A percentile compares a stretch with the other conserved stretches of the same genome.
Conservation (phyloP, 257 asterid genomes). For the Fraxinus pennsylvanica region DNA sequence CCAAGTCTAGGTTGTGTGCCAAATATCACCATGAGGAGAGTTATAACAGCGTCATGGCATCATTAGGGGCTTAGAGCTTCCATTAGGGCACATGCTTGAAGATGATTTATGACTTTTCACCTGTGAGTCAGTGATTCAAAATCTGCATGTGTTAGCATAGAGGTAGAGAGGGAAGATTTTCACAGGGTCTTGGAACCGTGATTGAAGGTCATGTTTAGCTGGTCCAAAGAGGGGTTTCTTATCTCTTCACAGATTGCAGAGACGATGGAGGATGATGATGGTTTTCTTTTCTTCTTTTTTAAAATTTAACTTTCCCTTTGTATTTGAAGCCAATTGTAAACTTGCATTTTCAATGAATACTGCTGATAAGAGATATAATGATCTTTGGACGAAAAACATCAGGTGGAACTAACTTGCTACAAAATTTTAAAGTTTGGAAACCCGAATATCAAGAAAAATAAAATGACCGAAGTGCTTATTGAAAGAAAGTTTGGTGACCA, state of each 20-base stretch:
- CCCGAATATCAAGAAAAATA: background rate
- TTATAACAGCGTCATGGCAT: background rate
- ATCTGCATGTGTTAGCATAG: background rate
- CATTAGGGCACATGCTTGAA: background rate
- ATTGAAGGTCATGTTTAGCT: background rate
- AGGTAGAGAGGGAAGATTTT: background rate
- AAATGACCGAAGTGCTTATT: background rate
- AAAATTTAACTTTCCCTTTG: background rate
- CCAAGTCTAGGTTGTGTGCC: background rate
- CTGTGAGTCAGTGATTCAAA: no score
- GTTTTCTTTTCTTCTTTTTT: background rate
- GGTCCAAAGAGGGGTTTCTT: background rate
- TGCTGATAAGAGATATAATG: background rate
- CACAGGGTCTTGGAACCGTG: background rate
- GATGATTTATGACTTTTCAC: background rate
- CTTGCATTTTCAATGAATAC: background rate
- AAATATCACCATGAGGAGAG: background rate
- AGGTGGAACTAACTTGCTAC: background rate
- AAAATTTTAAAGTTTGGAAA: background rate
- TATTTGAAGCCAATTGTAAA: background rate
- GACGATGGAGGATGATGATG: background rate
- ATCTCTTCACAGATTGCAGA: background rate
- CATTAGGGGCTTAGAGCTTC: background rate
- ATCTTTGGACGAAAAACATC: background rate
- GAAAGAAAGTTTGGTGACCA: background rate